Evolutionary conservation across 331 rosid species (phyloP).

Genomic region (Saraca asoca): DNA sequence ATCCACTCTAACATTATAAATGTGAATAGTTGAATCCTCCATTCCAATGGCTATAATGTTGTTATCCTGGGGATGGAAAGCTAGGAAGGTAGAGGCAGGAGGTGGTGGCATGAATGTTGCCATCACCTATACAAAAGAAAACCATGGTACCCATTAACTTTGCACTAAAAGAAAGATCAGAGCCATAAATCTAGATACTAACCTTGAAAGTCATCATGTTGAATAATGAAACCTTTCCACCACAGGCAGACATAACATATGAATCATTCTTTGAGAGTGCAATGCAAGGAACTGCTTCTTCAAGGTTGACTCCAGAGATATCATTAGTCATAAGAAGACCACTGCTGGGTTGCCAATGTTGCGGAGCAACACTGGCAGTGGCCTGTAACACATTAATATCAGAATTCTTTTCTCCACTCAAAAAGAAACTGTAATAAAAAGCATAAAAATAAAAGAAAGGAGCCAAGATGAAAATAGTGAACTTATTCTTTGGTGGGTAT

Average conservation of each 20-base stretch:
- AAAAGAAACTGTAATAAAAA: constrained; percentile 1
- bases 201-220: constrained; percentile 86
- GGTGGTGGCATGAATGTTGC: constrained; percentile 77
- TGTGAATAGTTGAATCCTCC: constrained; percentile 71
- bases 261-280: constrained; percentile 79
- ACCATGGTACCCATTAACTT: too few species aligned
- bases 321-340: constrained; percentile 67
- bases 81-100: constrained; percentile 65
- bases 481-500: too few species aligned
- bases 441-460: too few species aligned
- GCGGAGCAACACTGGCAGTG: constrained; percentile 57
- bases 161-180: too few species aligned
- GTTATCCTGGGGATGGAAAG: constrained; percentile 75
- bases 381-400: constrained; percentile 44
- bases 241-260: constrained; percentile 79
- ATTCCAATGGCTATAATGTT: constrained; percentile 72
- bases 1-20: constrained; percentile 58
- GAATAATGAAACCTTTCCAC: constrained; percentile 74
- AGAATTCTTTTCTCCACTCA: not conserved
- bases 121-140: constrained; percentile 41
- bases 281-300: constrained; percentile 66
- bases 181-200: too few species aligned
- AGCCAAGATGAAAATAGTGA: not conserved
- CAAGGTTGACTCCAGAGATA: constrained; percentile 44
- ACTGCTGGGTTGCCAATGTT: constrained; percentile 58